Evolutionary conservation across 2,329 filamentous ascomycete species (phyloP).

Genomic region (Scedosporium apiospermum): DNA sequence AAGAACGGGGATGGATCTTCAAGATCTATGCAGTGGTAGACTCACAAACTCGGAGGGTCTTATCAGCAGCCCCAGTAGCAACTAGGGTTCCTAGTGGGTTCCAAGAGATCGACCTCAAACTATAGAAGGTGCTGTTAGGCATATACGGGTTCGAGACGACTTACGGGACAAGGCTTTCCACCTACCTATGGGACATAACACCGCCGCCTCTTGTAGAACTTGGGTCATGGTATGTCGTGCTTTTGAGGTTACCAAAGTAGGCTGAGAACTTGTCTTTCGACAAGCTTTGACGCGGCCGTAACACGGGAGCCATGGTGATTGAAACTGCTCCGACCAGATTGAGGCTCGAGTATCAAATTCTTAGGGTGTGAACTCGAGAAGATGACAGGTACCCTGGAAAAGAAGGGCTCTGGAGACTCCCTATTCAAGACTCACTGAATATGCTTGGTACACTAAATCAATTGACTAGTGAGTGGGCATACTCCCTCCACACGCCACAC

Average conservation of each 20-base stretch:
- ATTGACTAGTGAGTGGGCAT: too few relatives aligned
- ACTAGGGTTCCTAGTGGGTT: conserved; percentile 76
- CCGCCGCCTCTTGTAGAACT: conserved; percentile 42
- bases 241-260: conserved; percentile 59
- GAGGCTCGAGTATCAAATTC: neutral
- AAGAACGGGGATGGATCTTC: neutral
- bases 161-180: too few relatives aligned
- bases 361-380: too few relatives aligned
- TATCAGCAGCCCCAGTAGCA: conserved; percentile 67
- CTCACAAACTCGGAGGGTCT: conserved; percentile 63
- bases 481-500: too few relatives aligned
- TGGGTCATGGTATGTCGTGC: conserved; percentile 60
- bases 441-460: too few relatives aligned
- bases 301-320: conserved; percentile 28
- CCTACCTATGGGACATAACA: conserved; percentile 40
- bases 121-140: conserved; percentile 20
- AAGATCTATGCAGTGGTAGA: conserved; percentile 10
- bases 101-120: conserved; percentile 77
- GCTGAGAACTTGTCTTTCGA: conserved; percentile 60
- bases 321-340: neutral
- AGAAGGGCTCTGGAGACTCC: too few relatives aligned
- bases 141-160: neutral
- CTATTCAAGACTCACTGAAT: too few relatives aligned
- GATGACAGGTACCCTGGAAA: too few relatives aligned
- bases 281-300: conserved; percentile 43